These are phyloP conservation scores for Leishmania arabica DNA, from an alignment of 208 protist species.

Conservation along the genomic window DNA sequence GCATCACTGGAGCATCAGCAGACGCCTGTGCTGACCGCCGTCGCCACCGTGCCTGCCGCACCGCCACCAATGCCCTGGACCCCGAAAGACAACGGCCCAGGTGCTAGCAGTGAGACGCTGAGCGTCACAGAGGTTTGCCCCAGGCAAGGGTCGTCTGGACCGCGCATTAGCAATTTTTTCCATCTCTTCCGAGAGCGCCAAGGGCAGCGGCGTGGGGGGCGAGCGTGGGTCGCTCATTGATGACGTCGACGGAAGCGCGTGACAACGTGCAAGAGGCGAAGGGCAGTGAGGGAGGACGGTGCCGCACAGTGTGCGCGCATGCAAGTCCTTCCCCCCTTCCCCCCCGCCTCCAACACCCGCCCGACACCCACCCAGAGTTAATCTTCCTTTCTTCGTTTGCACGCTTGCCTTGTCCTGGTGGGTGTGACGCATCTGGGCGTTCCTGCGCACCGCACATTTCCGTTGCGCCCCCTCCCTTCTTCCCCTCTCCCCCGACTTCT, in stretches of 20 bases:
- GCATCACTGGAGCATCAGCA: not conserved
- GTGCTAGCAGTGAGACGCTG: not conserved
- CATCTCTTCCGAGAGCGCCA: not conserved
- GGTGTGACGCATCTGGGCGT: not conserved
- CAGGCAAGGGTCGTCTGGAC: not conserved
- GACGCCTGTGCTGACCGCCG: constrained; percentile 1
- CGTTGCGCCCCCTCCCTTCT: too few species aligned
- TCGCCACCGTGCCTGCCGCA: not conserved
- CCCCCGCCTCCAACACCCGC: too few species aligned
- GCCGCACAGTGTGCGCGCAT: not conserved
- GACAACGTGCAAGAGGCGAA: not conserved
- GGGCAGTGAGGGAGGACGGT: not conserved
- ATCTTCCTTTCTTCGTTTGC: not conserved
- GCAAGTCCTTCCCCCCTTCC: not conserved
- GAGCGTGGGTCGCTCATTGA: not conserved
- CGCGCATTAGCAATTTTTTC: not conserved
- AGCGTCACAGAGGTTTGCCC: not conserved
- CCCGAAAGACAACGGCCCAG: not conserved
- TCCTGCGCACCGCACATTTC: not conserved
- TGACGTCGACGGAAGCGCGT: not conserved
- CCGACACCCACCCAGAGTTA: not conserved
- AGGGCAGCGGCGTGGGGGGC: not conserved
- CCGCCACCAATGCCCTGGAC: too few species aligned
- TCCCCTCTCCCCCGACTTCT: not conserved
- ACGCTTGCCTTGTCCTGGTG: not conserved